Evolutionary conservation across 139 green algal genomes (phyloP).

Genomic region (Deuterostichococcus epilithicus): DNA sequence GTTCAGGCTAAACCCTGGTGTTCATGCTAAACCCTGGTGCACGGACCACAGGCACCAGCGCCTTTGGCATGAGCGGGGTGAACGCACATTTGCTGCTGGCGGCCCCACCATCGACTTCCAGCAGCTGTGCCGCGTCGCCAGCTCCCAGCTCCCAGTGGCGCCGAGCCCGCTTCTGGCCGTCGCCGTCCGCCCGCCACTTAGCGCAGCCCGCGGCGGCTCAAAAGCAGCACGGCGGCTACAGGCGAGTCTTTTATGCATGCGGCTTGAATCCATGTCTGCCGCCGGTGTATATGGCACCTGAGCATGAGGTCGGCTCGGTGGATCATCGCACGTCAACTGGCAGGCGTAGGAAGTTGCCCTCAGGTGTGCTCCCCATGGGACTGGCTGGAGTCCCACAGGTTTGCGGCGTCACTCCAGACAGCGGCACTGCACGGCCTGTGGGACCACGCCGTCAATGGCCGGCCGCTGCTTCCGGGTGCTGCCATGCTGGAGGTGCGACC

Average conservation of each 20-base stretch:
- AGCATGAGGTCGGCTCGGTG: too few species aligned
- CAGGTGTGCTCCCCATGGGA: too few species aligned
- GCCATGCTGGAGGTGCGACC: constrained; percentile 62
- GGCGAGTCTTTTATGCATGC: too few species aligned
- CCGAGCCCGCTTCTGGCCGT: not conserved
- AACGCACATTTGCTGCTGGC: constrained; percentile 59
- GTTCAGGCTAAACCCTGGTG: too few species aligned
- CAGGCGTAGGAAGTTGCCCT: too few species aligned
- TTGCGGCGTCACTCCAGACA: not conserved
- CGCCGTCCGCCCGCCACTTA: not conserved
- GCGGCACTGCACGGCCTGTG: constrained; percentile 44
- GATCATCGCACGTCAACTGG: too few species aligned
- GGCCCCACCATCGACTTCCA: constrained; percentile 6
- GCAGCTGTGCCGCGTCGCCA: too few species aligned
- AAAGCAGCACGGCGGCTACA: not conserved
- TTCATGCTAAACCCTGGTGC: too few species aligned
- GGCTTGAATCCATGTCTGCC: too few species aligned
- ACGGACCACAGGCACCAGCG: constrained; percentile 59
- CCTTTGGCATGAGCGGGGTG: constrained; percentile 80
- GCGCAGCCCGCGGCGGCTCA: not conserved
- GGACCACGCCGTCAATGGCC: constrained; percentile 60
- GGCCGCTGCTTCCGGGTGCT: constrained; percentile 52
- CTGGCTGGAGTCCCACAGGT: constrained; percentile 1
- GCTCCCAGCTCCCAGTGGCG: not conserved
- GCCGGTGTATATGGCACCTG: too few species aligned